Evolutionary conservation across 164 flowering plant genomes (phyloP).

Genomic region (Sextonia rubra): DNA sequence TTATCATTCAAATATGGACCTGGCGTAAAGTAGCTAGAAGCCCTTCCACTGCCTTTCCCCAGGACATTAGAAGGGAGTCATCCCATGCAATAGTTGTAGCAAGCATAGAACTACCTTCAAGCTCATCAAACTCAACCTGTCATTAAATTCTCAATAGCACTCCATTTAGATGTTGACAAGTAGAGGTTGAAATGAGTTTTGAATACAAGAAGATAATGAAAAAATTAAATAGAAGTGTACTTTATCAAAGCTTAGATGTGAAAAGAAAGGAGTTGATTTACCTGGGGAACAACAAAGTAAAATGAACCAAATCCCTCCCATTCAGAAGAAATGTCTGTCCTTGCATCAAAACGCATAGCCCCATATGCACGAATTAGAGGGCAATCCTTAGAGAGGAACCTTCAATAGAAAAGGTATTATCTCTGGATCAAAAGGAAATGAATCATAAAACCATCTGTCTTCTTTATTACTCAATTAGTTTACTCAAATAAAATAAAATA

Average conservation of each 20-base stretch:
- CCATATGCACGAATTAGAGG: slow-evolving; percentile 95
- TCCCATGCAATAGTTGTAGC: slow-evolving; percentile 92
- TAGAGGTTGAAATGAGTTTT: neutral
- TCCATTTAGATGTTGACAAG: slow-evolving; percentile 9
- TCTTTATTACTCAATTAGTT: neutral
- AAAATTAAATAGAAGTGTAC: neutral
- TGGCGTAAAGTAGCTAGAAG: slow-evolving; percentile 53
- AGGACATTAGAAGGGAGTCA: slow-evolving; percentile 49
- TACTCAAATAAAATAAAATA: no score
- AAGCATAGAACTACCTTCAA: slow-evolving; percentile 78
- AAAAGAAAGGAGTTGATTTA: slow-evolving; percentile 21
- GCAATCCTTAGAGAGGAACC: slow-evolving; percentile 73
- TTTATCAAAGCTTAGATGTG: neutral
- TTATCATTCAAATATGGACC: slow-evolving; percentile 30
- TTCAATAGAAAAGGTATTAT: slow-evolving; percentile 17
- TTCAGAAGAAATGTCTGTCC: slow-evolving; percentile 52
- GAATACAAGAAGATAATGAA: neutral
- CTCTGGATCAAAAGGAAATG: neutral
- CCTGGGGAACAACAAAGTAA: slow-evolving; percentile 92
- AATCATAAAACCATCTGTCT: neutral
- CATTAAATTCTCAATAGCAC: slow-evolving; percentile 24
- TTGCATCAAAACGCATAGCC: slow-evolving; percentile 85
- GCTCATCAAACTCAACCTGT: slow-evolving; percentile 95
- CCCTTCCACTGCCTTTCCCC: slow-evolving; percentile 47
- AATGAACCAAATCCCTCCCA: slow-evolving; percentile 90